Evolutionary conservation across 1,284 basidiomycete genomes (phyloP).

Genomic region (Athelia psychrophila): DNA sequence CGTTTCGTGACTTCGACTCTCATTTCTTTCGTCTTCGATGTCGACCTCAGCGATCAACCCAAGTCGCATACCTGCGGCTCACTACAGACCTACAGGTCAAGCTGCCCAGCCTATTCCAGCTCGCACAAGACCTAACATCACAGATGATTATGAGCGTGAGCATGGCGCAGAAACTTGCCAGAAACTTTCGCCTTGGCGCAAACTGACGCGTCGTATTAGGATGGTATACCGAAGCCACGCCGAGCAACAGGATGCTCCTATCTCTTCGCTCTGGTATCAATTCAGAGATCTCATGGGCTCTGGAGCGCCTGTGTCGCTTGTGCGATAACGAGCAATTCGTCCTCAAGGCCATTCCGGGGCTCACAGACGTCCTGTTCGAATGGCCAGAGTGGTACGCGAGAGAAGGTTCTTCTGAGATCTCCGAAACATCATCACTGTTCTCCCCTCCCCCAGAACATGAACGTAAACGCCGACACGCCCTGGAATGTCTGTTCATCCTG

Average conservation of each 20-base stretch:
- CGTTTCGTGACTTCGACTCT: not conserved
- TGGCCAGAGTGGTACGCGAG: slow-evolving; percentile 77
- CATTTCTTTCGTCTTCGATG: not conserved
- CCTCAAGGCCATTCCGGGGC: slow-evolving; percentile 65
- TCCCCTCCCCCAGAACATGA: slow-evolving; percentile 47
- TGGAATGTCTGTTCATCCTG: slow-evolving; percentile 75
- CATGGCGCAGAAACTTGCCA: too few relatives aligned
- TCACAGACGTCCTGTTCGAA: slow-evolving; percentile 77
- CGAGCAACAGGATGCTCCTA: slow-evolving; percentile 79
- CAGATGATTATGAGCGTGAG: slow-evolving; percentile 77
- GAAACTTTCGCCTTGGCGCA: too few relatives aligned
- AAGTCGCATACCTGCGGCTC: not conserved
- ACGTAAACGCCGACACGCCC: slow-evolving; percentile 58
- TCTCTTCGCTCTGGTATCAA: slow-evolving; percentile 75
- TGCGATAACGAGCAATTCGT: slow-evolving; percentile 72
- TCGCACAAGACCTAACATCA: slow-evolving; percentile 38
- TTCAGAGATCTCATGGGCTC: slow-evolving; percentile 76
- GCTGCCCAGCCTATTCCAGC: not conserved
- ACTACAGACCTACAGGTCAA: not conserved
- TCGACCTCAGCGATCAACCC: not conserved
- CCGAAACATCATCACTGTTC: slow-evolving; percentile 47
- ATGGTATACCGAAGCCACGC: slow-evolving; percentile 73
- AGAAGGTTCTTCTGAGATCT: slow-evolving; percentile 44
- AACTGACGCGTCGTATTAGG: slow-evolving; percentile 40
- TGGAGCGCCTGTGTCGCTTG: slow-evolving; percentile 75